These are phyloP conservation scores for Brassica hybrid DNA, from an alignment of 441 rosid species.

Conservation along the genomic window DNA sequence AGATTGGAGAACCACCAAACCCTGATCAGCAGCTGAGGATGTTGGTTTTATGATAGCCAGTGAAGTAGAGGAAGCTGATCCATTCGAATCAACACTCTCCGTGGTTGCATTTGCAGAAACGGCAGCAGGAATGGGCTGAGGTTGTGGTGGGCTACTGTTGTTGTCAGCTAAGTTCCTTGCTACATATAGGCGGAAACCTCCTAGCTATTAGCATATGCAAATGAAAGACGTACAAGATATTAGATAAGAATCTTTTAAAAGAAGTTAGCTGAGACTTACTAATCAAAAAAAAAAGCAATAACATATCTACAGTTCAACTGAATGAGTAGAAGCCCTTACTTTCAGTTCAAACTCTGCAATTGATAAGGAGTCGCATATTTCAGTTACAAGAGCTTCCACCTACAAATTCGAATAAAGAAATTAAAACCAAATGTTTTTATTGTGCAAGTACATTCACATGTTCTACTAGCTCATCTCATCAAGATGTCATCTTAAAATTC, in stretches of 20 bases:
- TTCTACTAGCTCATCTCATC: neutral
- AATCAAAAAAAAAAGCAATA: slow-evolving; percentile 15
- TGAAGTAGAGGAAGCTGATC: slow-evolving; percentile 63
- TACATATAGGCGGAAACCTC: slow-evolving; percentile 74
- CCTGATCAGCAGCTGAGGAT: slow-evolving; percentile 76
- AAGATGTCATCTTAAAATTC: neutral
- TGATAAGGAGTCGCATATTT: slow-evolving; percentile 69
- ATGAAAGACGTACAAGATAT: slow-evolving; percentile 13
- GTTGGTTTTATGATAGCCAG: slow-evolving; percentile 61
- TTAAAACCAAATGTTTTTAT: neutral
- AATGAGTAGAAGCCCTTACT: slow-evolving; percentile 42
- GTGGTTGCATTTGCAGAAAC: slow-evolving; percentile 41
- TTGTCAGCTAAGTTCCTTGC: slow-evolving; percentile 53
- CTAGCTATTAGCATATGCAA: slow-evolving; percentile 58
- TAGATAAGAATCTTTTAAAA: slow-evolving; percentile 29
- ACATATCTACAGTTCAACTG: slow-evolving; percentile 21
- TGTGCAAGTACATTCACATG: slow-evolving; percentile 24
- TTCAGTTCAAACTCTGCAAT: slow-evolving; percentile 84
- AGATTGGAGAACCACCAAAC: slow-evolving; percentile 74
- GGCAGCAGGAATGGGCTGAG: slow-evolving; percentile 46
- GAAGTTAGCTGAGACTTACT: slow-evolving; percentile 17
- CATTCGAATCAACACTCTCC: slow-evolving; percentile 47
- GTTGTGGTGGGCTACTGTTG: slow-evolving; percentile 46
- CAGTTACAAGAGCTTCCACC: slow-evolving; percentile 77
- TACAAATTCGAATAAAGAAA: slow-evolving; percentile 34